phyloP scores from a whole-genome alignment of 2,329 filamentous ascomycete genomes.

The Aspergillus sojae region DNA sequence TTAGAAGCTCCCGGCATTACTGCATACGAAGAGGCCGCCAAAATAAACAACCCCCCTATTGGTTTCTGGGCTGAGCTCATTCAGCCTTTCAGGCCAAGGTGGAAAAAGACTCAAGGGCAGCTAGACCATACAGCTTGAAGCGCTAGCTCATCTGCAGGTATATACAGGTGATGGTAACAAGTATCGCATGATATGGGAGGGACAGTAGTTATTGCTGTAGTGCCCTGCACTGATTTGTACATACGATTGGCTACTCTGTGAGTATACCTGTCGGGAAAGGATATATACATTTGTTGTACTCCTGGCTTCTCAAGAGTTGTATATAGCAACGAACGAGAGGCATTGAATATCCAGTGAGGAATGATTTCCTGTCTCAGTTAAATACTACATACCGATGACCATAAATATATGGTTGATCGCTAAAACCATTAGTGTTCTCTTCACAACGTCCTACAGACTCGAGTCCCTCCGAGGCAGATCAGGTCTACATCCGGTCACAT shows the following conservation, averaged over 20 bases:
- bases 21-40: conserved; percentile 16
- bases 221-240: too few relatives aligned
- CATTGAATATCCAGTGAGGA: too few relatives aligned
- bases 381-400: too few relatives aligned
- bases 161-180: too few relatives aligned
- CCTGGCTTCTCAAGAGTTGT: too few relatives aligned
- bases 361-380: too few relatives aligned
- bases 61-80: conserved; percentile 19
- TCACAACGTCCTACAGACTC: neutral
- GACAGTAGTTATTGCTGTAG: too few relatives aligned
- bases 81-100: neutral
- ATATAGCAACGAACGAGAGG: too few relatives aligned
- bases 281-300: too few relatives aligned
- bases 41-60: conserved; percentile 11
- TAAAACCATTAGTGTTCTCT: neutral
- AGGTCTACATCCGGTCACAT: neutral
- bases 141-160: neutral
- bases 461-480: neutral
- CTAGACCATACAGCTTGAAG: neutral
- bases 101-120: neutral
- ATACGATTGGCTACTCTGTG: too few relatives aligned
- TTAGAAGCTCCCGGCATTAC: conserved; percentile 18
- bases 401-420: neutral
- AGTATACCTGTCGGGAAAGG: too few relatives aligned
- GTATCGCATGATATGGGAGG: neutral